Evolutionary conservation across 495 filamentous ascomycete species (phyloP).

Genomic region (Barbatosphaeria neglecta): DNA sequence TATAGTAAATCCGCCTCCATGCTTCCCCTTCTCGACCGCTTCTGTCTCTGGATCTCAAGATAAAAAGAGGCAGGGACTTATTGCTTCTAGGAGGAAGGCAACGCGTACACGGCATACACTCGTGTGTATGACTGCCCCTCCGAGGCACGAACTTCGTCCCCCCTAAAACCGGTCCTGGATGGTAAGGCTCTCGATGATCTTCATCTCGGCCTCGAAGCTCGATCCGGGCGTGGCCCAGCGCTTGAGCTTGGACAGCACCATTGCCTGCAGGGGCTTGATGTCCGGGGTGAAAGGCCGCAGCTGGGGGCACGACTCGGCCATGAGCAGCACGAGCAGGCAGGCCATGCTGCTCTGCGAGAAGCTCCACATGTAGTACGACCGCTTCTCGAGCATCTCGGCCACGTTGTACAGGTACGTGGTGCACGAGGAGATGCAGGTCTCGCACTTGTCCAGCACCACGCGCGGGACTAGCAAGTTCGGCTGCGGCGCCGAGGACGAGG

Average conservation of each 20-base stretch:
- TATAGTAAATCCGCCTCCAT: no score
- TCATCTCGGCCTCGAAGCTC: slow-evolving; percentile 15
- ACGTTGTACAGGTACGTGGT: slow-evolving; percentile 19
- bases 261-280: slow-evolving; percentile 13
- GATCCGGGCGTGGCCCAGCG: slow-evolving; percentile 18
- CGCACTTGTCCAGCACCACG: slow-evolving; percentile 16
- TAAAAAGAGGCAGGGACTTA: no score
- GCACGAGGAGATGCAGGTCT: slow-evolving; percentile 20
- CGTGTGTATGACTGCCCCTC: no score
- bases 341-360: slow-evolving; percentile 20
- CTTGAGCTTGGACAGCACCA: slow-evolving; percentile 13
- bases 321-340: slow-evolving; percentile 13
- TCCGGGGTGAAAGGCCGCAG: slow-evolving; percentile 14
- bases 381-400: slow-evolving; percentile 17
- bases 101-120: no score
- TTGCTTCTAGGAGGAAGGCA: no score
- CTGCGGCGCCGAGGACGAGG: slow-evolving; percentile 11
- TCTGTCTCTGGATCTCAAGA: no score
- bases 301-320: slow-evolving; percentile 14
- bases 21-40: no score
- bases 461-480: slow-evolving; percentile 8
- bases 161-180: not conserved
- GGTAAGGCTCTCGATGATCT: slow-evolving; percentile 12
- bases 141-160: not conserved
- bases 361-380: slow-evolving; percentile 20